phyloP scores from a whole-genome alignment of 768 basidiomycete species.

The Kondoa subrosea region DNA sequence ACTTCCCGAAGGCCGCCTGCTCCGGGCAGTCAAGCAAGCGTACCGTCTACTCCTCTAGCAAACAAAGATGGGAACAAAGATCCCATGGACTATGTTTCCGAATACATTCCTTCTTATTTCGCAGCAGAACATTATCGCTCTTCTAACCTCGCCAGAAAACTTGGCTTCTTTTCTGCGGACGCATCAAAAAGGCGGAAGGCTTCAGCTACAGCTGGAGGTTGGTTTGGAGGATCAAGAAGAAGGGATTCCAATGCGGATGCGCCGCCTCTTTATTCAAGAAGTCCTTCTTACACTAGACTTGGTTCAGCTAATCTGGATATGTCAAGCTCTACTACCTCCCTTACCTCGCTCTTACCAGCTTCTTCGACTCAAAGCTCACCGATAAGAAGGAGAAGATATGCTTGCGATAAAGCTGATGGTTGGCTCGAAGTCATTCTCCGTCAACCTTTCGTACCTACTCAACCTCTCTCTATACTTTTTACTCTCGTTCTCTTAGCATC shows the following conservation, averaged over 20 bases:
- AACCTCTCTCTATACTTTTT: conserved; percentile 36
- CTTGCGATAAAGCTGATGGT: background rate
- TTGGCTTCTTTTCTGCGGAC: conserved; percentile 4
- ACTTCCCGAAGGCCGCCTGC: background rate
- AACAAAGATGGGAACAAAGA: background rate
- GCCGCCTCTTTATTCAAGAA: background rate
- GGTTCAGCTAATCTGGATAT: background rate
- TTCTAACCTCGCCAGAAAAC: conserved; percentile 1
- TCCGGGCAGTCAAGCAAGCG: background rate
- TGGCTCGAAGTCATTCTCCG: conserved; percentile 17
- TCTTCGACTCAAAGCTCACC: background rate
- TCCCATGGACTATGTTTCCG: background rate
- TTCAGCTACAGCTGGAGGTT: background rate
- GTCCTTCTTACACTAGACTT: background rate
- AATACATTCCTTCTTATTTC: background rate
- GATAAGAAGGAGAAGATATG: background rate
- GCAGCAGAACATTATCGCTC: background rate
- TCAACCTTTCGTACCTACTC: conserved; percentile 27
- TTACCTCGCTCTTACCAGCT: background rate
- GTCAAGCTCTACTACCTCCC: background rate
- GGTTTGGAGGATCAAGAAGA: background rate
- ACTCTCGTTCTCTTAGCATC: conserved; percentile 57
- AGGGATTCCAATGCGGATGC: conserved; percentile 1
- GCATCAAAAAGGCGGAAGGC: background rate
- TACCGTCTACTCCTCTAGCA: background rate